Evolutionary conservation across 1,284 basidiomycete species (phyloP).

Genomic region (Ganoderma boninense): DNA sequence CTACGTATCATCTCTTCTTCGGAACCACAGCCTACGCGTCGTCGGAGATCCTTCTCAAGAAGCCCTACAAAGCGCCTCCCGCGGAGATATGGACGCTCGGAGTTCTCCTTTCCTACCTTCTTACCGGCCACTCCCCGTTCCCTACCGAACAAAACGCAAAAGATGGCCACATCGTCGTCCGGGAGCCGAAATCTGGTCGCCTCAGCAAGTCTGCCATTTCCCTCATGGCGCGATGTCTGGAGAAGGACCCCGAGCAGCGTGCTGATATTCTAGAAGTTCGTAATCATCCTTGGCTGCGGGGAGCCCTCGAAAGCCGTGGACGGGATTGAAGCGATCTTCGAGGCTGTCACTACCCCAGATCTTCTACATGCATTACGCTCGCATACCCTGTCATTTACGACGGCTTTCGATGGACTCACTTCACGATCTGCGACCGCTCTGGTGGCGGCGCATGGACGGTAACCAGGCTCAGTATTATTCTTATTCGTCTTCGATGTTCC

Average conservation of each 20-base stretch:
- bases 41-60: slow-evolving; percentile 83
- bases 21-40: slow-evolving; percentile 85
- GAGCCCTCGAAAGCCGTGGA: slow-evolving; percentile 40
- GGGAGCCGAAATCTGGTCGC: slow-evolving; percentile 33
- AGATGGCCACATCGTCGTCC: slow-evolving; percentile 49
- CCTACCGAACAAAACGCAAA: slow-evolving; percentile 75
- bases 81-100: slow-evolving; percentile 95
- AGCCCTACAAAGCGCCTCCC: slow-evolving; percentile 77
- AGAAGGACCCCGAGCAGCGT: slow-evolving; percentile 72
- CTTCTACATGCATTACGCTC: slow-evolving; percentile 7
- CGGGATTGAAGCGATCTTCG: slow-evolving; percentile 18
- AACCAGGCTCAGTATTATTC: slow-evolving; percentile 15
- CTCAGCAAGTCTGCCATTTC: slow-evolving; percentile 36
- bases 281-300: slow-evolving; percentile 76
- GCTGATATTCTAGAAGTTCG: slow-evolving; percentile 79
- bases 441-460: slow-evolving; percentile 18
- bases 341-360: neutral
- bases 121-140: slow-evolving; percentile 89
- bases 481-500: slow-evolving; percentile 25
- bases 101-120: slow-evolving; percentile 85
- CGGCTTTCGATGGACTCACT: neutral
- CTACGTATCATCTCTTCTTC: slow-evolving; percentile 80
- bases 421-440: slow-evolving; percentile 13
- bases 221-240: slow-evolving; percentile 79
- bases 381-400: neutral